Base-by-base conservation (phyloP, 768 basidiomycete species). In the Gautieria morchelliformis region DNA sequence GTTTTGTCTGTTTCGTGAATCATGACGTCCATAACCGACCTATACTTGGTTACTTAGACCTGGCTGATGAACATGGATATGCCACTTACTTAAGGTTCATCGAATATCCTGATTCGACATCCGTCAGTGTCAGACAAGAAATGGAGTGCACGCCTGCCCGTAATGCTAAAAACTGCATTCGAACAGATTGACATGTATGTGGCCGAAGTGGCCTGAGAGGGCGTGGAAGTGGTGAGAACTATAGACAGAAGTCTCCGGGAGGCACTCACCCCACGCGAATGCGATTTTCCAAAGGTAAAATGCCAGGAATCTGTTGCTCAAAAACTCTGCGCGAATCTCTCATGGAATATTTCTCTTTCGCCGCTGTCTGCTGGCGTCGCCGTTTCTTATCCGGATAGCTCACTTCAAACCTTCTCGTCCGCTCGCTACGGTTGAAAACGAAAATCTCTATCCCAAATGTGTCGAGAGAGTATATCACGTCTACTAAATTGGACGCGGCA, bases 361-460 rank as follows among this genome's bases (percentile, higher is more conserved):
- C 47, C 14, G 67, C 68, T 58, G 71, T 73, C 61, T 76, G 67
- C 51, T 69, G 65, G 51, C 65, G 66, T 54, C 79, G 70, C 63
- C 76, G 72, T 57, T 78, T 68, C 33, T 73, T 71, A 63, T 83
- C 78, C 1, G 85, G 84, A 67, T 79, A 85, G 32, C 78, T 83
- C 39, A 92, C 76, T 69, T 90, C 89, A 61, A 92, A 88, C 61
- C 87, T 68, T 58, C 89, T 76, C 52, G 82, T 83, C 82, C 86
- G 83, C 45, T 79, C 72, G 46, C 81, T 84, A 69, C 84, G 85
- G 64, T 93, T 93, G 63, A 85, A 92, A 55, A 93, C 88, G 63
- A 93, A 93, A 3, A 93, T 84, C 60, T 93, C 90, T 63, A 93
- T 69, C 52, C 83, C 84, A 66, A 93, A 93, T 51, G 78, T 73